Conservation (phyloP, 257 asterid species). For the Petrea volubilis region DNA sequence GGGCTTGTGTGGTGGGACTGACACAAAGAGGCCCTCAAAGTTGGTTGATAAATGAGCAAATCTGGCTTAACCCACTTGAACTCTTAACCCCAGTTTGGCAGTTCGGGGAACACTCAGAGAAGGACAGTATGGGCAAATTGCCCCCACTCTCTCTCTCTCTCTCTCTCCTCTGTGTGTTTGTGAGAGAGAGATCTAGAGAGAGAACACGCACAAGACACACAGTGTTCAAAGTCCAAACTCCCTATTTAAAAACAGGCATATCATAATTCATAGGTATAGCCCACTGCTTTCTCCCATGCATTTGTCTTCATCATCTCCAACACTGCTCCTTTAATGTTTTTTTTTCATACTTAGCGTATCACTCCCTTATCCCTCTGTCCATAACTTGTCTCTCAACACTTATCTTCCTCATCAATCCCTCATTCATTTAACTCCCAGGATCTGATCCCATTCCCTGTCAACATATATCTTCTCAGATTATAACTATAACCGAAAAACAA, state of each 20-base stretch:
- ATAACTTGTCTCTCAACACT: slow-evolving; percentile 37
- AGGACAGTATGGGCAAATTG: slow-evolving; percentile 34
- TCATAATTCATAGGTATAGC: no score
- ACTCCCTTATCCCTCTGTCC: slow-evolving; percentile 45
- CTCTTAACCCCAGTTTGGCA: slow-evolving; percentile 40
- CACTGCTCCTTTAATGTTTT: slow-evolving; percentile 43
- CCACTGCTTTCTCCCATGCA: slow-evolving; percentile 80
- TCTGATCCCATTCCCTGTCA: slow-evolving; percentile 4
- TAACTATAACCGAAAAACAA: neutral
- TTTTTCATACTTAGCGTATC: slow-evolving; percentile 36
- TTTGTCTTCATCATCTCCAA: slow-evolving; percentile 73
- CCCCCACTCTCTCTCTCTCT: slow-evolving; percentile 15
- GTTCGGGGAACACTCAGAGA: slow-evolving; percentile 45
- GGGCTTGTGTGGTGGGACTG: slow-evolving; percentile 54
- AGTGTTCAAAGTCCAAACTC: neutral
- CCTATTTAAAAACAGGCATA: slow-evolving; percentile 53
- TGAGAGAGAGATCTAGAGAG: no score
- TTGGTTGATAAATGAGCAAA: slow-evolving; percentile 30
- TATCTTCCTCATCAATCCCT: neutral
- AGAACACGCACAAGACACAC: neutral
- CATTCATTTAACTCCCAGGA: slow-evolving; percentile 31
- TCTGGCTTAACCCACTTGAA: slow-evolving; percentile 47
- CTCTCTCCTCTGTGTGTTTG: no score
- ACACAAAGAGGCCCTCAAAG: slow-evolving; percentile 55
- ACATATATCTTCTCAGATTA: neutral